Percentiles rank a stretch among this genome's conserved stretches.
These are phyloP conservation scores for Ocimum tenuiflorum DNA, from an alignment of 257 asterid species.

Conservation along the genomic window DNA sequence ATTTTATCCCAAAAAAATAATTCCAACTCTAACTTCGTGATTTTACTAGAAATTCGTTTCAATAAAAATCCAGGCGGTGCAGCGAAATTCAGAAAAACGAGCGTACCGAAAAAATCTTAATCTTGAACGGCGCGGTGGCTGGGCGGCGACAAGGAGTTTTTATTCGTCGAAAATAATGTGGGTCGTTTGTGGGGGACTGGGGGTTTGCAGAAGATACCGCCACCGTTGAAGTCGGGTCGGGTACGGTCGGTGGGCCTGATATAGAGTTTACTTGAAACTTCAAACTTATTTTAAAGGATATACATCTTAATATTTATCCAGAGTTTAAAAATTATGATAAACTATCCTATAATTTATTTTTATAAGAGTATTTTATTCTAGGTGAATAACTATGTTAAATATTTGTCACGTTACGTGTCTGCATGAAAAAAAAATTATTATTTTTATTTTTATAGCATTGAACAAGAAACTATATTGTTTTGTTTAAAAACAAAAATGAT, in stretches of 20 bases:
- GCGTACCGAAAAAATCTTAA: conserved; percentile 12
- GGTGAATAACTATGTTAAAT: too few species aligned
- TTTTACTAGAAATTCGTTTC: conserved; percentile 2
- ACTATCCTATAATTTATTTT: too few species aligned
- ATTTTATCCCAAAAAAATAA: not conserved
- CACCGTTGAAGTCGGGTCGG: not conserved
- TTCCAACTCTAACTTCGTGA: conserved; percentile 5
- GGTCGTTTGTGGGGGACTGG: not conserved
- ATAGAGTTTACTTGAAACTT: too few species aligned
- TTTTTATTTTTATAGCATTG: too few species aligned
- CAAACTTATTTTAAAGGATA: too few species aligned
- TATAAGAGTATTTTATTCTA: too few species aligned
- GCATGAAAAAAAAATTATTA: too few species aligned
- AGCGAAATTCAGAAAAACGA: not conserved
- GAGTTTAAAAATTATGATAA: too few species aligned
- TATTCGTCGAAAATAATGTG: not conserved
- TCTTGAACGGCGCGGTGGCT: conserved; percentile 14
- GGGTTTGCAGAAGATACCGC: not conserved
- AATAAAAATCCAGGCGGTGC: not conserved
- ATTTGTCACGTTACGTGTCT: too few species aligned
- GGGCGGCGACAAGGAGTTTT: conserved; percentile 9
- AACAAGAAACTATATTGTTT: too few species aligned
- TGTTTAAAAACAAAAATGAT: too few species aligned
- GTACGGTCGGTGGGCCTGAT: not conserved
- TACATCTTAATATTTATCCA: too few species aligned